Conservation (phyloP, 441 rosid species). For the Croton setiger region DNA sequence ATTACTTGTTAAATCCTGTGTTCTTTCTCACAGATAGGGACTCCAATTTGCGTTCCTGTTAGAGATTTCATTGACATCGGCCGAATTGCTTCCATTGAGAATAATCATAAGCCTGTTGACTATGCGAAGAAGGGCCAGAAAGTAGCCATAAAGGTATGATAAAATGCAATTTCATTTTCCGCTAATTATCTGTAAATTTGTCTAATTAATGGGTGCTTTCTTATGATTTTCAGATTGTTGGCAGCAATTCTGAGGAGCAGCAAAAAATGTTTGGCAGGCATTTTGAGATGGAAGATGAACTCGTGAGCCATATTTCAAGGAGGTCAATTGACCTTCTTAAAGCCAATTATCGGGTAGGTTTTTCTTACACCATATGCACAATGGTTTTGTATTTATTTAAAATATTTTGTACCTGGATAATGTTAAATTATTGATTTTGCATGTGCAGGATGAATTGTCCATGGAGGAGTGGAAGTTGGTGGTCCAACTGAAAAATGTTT, state of each 20-base stretch:
- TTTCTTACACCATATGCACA: neutral
- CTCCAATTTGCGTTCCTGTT: slow-evolving; percentile 85
- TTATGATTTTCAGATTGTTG: slow-evolving; percentile 53
- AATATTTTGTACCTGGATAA: neutral
- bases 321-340: slow-evolving; percentile 80
- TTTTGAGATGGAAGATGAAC: slow-evolving; percentile 81
- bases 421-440: neutral
- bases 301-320: slow-evolving; percentile 89
- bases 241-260: slow-evolving; percentile 75
- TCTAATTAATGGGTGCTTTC: neutral
- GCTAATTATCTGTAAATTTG: neutral
- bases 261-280: slow-evolving; percentile 96
- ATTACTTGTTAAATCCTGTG: neutral
- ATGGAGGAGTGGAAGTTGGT: slow-evolving; percentile 77
- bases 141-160: slow-evolving; percentile 86
- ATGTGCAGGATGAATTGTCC: slow-evolving; percentile 61
- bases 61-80: slow-evolving; percentile 86
- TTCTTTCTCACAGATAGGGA: slow-evolving; percentile 57
- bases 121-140: slow-evolving; percentile 74
- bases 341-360: slow-evolving; percentile 75
- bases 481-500: slow-evolving; percentile 66
- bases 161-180: neutral
- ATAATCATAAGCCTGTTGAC: slow-evolving; percentile 79
- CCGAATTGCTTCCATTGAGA: slow-evolving; percentile 79
- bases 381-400: neutral